These are phyloP conservation scores for Hemisphaericaspora xylanilytica DNA, from an alignment of 1,139 yeast genomes.

Conservation along the genomic window DNA sequence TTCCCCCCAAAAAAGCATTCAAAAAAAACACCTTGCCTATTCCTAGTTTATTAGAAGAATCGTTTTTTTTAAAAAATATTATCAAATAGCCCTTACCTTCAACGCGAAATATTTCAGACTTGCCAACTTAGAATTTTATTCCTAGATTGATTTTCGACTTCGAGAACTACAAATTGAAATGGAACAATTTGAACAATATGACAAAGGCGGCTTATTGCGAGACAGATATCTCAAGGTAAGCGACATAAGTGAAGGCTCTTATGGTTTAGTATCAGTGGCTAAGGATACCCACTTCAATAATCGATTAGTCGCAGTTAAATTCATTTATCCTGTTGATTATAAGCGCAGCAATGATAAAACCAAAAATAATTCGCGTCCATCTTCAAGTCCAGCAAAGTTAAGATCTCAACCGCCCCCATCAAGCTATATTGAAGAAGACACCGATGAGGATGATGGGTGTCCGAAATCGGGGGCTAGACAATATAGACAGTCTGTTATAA, in stretches of 20 bases:
- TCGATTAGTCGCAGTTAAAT: constrained; percentile 78
- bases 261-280: constrained; percentile 88
- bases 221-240: constrained; percentile 67
- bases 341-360: constrained; percentile 23
- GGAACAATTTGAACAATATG: constrained; percentile 53
- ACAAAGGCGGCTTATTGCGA: constrained; percentile 61
- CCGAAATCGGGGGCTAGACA: constrained; percentile 4
- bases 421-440: constrained; percentile 12
- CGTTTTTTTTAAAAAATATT: too few species aligned
- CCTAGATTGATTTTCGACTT: too few species aligned
- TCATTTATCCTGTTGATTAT: constrained; percentile 55
- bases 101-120: background rate
- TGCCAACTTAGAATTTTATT: background rate
- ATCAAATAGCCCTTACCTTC: too few species aligned
- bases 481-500: constrained; percentile 27
- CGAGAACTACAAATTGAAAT: too few species aligned
- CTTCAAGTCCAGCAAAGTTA: constrained; percentile 40
- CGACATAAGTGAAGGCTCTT: constrained; percentile 89
- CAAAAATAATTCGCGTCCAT: constrained; percentile 21
- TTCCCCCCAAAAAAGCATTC: background rate
- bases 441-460: constrained; percentile 9
- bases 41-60: too few species aligned
- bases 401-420: constrained; percentile 21
- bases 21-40: background rate
- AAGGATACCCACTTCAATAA: constrained; percentile 55